Evolutionary conservation across 306 rosid species (phyloP).

Genomic region (Trifolium dubium): DNA sequence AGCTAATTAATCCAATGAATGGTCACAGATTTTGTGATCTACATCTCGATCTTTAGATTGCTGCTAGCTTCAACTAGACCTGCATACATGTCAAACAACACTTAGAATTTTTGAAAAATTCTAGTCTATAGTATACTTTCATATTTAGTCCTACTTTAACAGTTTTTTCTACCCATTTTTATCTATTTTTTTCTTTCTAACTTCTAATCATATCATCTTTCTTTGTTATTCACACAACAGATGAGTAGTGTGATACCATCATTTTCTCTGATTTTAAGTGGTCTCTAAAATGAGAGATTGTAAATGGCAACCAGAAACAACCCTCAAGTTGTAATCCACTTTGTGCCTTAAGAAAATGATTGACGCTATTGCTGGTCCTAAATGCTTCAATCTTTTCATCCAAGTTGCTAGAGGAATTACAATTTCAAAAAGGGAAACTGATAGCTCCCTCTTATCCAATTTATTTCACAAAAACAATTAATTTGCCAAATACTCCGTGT

Average conservation of each 20-base stretch:
- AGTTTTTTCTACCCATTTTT: not conserved
- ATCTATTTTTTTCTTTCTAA: not conserved
- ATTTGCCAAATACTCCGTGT: not conserved
- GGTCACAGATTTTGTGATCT: slow-evolving; percentile 45
- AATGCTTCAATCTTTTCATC: not conserved
- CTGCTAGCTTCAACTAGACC: slow-evolving; percentile 69
- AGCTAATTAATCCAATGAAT: slow-evolving; percentile 49
- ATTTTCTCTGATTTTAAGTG: slow-evolving; percentile 15
- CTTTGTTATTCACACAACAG: not conserved
- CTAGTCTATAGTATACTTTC: not conserved
- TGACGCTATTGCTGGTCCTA: slow-evolving; percentile 23
- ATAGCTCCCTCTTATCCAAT: slow-evolving; percentile 18
- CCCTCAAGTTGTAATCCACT: slow-evolving; percentile 34
- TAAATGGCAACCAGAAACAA: slow-evolving; percentile 37
- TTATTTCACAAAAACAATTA: slow-evolving; percentile 5
- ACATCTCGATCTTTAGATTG: slow-evolving; percentile 78
- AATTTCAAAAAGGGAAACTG: slow-evolving; percentile 14
- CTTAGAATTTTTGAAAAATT: slow-evolving; percentile 29
- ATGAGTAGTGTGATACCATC: not conserved
- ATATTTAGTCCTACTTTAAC: not conserved
- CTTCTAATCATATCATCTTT: not conserved
- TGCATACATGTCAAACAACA: slow-evolving; percentile 51
- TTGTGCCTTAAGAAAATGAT: slow-evolving; percentile 28
- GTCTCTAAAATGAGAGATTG: slow-evolving; percentile 25
- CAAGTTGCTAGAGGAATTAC: slow-evolving; percentile 18